Evolutionary conservation across 257 asterid species (phyloP).

Genomic region (Gynochthodes officinalis): DNA sequence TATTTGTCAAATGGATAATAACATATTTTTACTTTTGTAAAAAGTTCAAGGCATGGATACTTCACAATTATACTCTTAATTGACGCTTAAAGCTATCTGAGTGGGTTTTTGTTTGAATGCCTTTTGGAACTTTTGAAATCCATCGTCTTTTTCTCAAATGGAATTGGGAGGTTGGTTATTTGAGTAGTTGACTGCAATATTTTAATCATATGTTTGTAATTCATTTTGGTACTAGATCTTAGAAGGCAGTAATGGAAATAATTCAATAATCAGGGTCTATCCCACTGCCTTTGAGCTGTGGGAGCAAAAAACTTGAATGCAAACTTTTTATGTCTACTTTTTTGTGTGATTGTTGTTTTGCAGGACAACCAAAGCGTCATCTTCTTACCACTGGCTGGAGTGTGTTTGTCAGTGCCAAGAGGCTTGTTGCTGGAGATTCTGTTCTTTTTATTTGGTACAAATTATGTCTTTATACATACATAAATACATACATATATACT

Average conservation of each 20-base stretch:
- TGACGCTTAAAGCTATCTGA: background rate
- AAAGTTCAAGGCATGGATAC: background rate
- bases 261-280: background rate
- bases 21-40: background rate
- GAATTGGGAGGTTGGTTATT: background rate
- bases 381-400: constrained; percentile 62
- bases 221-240: background rate
- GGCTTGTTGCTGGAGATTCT: constrained; percentile 56
- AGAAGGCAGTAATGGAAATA: background rate
- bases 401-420: constrained; percentile 57
- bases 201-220: background rate
- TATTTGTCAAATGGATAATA: background rate
- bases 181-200: background rate
- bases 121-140: background rate
- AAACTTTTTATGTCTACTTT: constrained; percentile 2
- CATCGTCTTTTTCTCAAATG: background rate
- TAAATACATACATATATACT: too few relatives aligned
- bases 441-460: constrained; percentile 59
- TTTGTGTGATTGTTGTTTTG: constrained; percentile 12
- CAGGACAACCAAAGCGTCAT: constrained; percentile 60
- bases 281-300: background rate
- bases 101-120: background rate
- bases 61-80: background rate
- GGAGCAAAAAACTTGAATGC: background rate
- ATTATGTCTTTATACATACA: background rate